phyloP scores from a whole-genome alignment of 2,329 filamentous ascomycete genomes.

The Penicillium hordei region DNA sequence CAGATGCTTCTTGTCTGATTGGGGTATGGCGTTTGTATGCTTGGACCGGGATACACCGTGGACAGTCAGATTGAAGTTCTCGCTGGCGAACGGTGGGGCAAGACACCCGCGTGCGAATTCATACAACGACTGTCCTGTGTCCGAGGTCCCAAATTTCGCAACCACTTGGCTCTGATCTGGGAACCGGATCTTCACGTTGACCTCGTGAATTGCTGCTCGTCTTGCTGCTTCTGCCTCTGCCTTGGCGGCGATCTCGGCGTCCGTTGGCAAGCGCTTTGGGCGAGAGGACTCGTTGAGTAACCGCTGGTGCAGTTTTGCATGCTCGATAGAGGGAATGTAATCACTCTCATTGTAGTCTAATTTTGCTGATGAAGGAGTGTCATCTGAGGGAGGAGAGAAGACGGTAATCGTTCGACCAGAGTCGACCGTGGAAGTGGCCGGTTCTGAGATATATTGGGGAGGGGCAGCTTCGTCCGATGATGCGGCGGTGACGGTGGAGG shows the following conservation, averaged over 20 bases:
- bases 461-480: conserved; percentile 10
- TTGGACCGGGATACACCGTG: conserved; percentile 39
- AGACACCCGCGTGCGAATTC: conserved; percentile 72
- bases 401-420: conserved; percentile 59
- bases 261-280: conserved; percentile 77
- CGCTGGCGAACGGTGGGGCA: conserved; percentile 52
- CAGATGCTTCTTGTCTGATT: conserved; percentile 53
- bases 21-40: conserved; percentile 35
- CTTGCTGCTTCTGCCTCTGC: conserved; percentile 65
- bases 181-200: conserved; percentile 79
- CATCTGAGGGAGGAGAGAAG: conserved; percentile 73
- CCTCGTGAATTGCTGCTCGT: conserved; percentile 64
- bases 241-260: conserved; percentile 74
- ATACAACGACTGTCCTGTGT: conserved; percentile 73
- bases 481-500: conserved; percentile 3
- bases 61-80: conserved; percentile 71
- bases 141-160: conserved; percentile 65
- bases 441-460: conserved; percentile 20
- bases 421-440: conserved; percentile 36
- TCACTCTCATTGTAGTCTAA: conserved; percentile 68
- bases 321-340: conserved; percentile 77
- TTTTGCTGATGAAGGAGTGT: conserved; percentile 73
- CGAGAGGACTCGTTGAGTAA: conserved; percentile 72
- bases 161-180: conserved; percentile 81
- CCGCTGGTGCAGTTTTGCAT: conserved; percentile 77